Evolutionary conservation across 1,284 basidiomycete species (phyloP).

Genomic region (Pseudozyma tsukubaensis): DNA sequence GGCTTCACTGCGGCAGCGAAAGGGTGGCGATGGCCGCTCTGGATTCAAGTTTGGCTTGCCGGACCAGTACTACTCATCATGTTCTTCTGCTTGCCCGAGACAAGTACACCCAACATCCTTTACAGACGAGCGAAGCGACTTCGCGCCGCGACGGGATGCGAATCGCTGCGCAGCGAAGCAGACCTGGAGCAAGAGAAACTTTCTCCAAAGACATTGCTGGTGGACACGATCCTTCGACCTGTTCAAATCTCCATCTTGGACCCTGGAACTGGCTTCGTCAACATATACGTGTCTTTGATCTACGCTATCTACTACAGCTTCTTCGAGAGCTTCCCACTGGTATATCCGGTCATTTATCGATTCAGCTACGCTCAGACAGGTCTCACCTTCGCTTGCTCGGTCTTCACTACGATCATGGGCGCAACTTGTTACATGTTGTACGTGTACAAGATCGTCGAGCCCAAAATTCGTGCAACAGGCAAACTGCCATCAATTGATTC

Average conservation of each 20-base stretch:
- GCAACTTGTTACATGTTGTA: slow-evolving; percentile 11
- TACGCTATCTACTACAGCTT: slow-evolving; percentile 44
- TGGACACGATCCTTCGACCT: slow-evolving; percentile 7
- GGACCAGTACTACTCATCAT: slow-evolving; percentile 56
- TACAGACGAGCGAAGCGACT: slow-evolving; percentile 25
- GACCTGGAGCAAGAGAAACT: slow-evolving; percentile 30
- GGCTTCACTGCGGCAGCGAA: slow-evolving; percentile 58
- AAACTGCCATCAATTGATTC: slow-evolving; percentile 69
- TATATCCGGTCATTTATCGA: slow-evolving; percentile 42
- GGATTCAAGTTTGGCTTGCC: slow-evolving; percentile 61
- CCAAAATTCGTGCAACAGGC: slow-evolving; percentile 73
- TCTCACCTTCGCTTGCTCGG: slow-evolving; percentile 33
- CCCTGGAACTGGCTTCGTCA: slow-evolving; percentile 33
- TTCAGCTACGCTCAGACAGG: slow-evolving; percentile 34
- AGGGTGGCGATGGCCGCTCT: slow-evolving; percentile 67
- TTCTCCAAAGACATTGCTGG: slow-evolving; percentile 20
- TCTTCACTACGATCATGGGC: slow-evolving; percentile 10
- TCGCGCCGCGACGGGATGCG: too few relatives aligned
- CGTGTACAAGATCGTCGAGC: slow-evolving; percentile 23
- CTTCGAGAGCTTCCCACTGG: slow-evolving; percentile 43
- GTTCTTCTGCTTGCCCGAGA: slow-evolving; percentile 45
- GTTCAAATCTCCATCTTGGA: slow-evolving; percentile 38
- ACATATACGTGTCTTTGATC: slow-evolving; percentile 26
- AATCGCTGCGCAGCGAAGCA: slow-evolving; percentile 12
- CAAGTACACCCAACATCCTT: slow-evolving; percentile 32